These are phyloP conservation scores for Aurinia saxatilis DNA, from an alignment of 345 rosid species.

Conservation along the genomic window DNA sequence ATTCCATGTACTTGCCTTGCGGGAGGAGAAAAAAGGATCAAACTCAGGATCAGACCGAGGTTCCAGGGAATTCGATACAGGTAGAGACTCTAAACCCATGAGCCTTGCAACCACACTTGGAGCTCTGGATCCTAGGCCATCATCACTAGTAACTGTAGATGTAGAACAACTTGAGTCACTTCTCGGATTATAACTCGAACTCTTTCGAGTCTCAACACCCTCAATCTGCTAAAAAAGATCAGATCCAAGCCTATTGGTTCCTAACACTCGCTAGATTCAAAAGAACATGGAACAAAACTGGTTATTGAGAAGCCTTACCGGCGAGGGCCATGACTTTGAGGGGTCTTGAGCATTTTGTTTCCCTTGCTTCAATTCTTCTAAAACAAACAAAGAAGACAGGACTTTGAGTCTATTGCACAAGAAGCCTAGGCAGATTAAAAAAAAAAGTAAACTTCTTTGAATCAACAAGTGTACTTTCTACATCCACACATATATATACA, in stretches of 20 bases:
- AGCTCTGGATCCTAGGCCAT: slow-evolving; percentile 49
- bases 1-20: slow-evolving; percentile 34
- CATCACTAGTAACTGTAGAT: slow-evolving; percentile 61
- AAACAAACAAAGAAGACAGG: slow-evolving; percentile 6
- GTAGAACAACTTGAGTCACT: slow-evolving; percentile 48
- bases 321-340: slow-evolving; percentile 27
- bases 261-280: background rate
- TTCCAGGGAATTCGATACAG: slow-evolving; percentile 36
- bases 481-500: background rate
- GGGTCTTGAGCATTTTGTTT: slow-evolving; percentile 32
- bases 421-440: background rate
- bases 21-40: slow-evolving; percentile 28
- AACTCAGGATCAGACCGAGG: slow-evolving; percentile 20
- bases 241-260: background rate
- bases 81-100: slow-evolving; percentile 91
- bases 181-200: slow-evolving; percentile 32
- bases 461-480: background rate
- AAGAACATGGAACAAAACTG: background rate
- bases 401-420: background rate
- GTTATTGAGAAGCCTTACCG: slow-evolving; percentile 27
- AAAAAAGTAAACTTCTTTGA: background rate
- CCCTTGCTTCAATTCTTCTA: slow-evolving; percentile 41
- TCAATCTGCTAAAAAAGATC: slow-evolving; percentile 9
- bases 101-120: slow-evolving; percentile 92
- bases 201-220: slow-evolving; percentile 30